These are phyloP conservation scores for Butyriboletus appendiculatus DNA, from an alignment of 1,284 basidiomycete species.

Conservation along the genomic window DNA sequence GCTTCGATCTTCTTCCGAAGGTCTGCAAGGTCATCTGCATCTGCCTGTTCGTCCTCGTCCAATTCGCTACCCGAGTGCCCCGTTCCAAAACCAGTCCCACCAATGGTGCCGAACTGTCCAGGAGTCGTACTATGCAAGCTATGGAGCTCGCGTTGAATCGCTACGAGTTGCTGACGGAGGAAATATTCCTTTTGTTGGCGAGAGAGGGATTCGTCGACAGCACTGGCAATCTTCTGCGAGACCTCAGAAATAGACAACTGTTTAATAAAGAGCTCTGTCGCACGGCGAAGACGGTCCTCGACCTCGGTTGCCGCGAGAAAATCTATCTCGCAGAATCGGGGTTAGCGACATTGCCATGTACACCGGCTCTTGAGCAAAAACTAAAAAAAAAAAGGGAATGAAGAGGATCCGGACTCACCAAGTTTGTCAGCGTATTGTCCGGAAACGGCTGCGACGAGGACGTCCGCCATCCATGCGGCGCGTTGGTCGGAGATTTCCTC, in stretches of 20 bases:
- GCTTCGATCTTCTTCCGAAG: constrained; percentile 80
- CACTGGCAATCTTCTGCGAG: constrained; percentile 71
- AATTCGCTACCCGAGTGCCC: constrained; percentile 43
- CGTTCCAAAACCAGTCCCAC: constrained; percentile 19
- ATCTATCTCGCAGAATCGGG: constrained; percentile 43
- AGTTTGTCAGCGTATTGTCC: constrained; percentile 70
- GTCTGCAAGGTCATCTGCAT: constrained; percentile 78
- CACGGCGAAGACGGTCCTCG: constrained; percentile 60
- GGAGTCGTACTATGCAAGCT: constrained; percentile 44
- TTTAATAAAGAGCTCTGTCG: constrained; percentile 69
- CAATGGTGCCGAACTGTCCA: constrained; percentile 14
- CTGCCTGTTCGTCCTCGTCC: constrained; percentile 74
- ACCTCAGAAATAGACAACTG: constrained; percentile 75
- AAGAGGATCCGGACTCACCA: constrained; percentile 43
- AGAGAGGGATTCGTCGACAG: constrained; percentile 76
- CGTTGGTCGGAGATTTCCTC: constrained; percentile 63
- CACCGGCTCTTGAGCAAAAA: not conserved
- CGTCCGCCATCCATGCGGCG: constrained; percentile 72
- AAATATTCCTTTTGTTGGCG: constrained; percentile 85
- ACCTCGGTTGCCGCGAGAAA: constrained; percentile 58
- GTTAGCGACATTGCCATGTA: constrained; percentile 5
- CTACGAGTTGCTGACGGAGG: constrained; percentile 84
- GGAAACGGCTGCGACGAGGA: constrained; percentile 63
- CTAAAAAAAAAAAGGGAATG: not conserved
- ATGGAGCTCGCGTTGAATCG: constrained; percentile 86